Conservation (phyloP, 345 rosid genomes). For the Pelargonium nanum region DNA sequence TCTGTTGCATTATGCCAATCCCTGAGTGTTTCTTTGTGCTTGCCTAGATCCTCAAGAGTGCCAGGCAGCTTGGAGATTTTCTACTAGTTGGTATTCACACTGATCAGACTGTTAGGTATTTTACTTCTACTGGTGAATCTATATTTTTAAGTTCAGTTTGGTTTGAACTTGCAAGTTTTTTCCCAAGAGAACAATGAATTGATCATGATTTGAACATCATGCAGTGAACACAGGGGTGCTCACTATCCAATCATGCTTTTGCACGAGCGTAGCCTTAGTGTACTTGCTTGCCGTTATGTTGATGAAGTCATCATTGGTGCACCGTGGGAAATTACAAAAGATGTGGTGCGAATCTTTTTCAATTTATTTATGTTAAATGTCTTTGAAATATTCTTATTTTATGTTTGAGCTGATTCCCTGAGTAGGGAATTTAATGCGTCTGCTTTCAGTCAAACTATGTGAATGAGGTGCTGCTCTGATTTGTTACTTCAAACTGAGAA, state of each 20-base stretch:
- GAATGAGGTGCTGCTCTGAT: background rate
- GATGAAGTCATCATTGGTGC: conserved; percentile 98
- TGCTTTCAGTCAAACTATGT: background rate
- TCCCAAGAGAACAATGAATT: background rate
- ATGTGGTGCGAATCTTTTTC: conserved; percentile 44
- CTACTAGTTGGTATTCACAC: conserved; percentile 80
- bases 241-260: conserved; percentile 80
- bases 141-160: background rate
- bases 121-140: background rate
- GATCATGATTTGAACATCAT: conserved; percentile 4
- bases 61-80: conserved; percentile 91
- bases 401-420: background rate
- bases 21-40: conserved; percentile 3
- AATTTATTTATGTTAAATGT: no score
- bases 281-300: conserved; percentile 85
- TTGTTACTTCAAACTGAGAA: no score
- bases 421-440: background rate
- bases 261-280: conserved; percentile 84
- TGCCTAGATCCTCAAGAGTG: conserved; percentile 68
- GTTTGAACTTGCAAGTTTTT: no score
- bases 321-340: conserved; percentile 86
- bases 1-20: background rate
- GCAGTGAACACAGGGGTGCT: conserved; percentile 70
- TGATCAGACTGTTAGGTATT: conserved; percentile 82
- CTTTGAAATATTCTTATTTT: no score